Base-by-base conservation (phyloP, 2,329 filamentous ascomycete species). In the Onygena corvina region DNA sequence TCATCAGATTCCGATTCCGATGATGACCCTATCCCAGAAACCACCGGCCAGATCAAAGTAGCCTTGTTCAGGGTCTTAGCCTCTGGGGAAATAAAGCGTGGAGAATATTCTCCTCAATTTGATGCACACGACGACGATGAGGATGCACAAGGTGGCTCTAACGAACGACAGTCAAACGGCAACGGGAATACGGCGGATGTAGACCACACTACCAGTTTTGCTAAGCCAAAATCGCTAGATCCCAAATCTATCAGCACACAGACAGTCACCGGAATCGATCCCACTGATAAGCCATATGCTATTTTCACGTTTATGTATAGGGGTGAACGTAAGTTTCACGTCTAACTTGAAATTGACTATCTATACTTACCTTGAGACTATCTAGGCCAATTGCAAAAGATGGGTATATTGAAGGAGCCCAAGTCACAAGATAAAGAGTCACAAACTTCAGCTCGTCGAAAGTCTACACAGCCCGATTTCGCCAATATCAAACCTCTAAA, bases 171-270 rank as follows among this genome's bases (percentile, higher is more conserved):
- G 14, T 35, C 50, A 8, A 57, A 58, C 12, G 66, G 63, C 29
- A 70, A 71, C 23, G 76, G 73, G 46, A 79, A 75, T 33, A 85
- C 89, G 58, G 84, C 80, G 34, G 87, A 94, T 60, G 79, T 95
- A 50, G 92, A 96, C 67, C 92, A 98, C 64, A 96, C 92, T 1
- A 96, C 92, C 5, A 94, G 89, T 63, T 96, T 96, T 67, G 90
- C 90, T 7, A 94, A 95, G 69, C 90, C 89, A 11, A 96, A 95
- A 74, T 84, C 87, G 1, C 75, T 95, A 48, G 93, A 96, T 69
- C 90, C 90, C 0, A 95, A 95, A 70, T 88, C 87, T 2, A 98
- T 98, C 62, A 96, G 89, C 62, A 98, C 92, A 2, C 92, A 98
- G 69, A 98, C 92, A 0, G 92, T 98, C n/a, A 96, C 92, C 6